These are phyloP conservation scores for Sugiyamaella americana DNA, from an alignment of 805 yeast species.

Conservation along the genomic window DNA sequence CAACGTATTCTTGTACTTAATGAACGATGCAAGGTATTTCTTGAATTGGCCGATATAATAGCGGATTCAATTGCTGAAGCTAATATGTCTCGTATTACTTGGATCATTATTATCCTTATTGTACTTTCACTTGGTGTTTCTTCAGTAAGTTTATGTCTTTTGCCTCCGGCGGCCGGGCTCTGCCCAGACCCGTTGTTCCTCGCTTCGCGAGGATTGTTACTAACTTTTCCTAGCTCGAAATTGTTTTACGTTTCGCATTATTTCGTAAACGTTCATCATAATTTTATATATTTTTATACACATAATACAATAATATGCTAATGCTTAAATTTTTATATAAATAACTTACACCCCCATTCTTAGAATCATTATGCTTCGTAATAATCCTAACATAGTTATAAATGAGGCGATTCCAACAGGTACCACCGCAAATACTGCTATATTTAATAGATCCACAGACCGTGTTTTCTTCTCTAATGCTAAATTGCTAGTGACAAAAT, in stretches of 20 bases:
- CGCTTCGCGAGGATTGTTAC: too few relatives aligned
- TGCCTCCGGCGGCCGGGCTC: too few relatives aligned
- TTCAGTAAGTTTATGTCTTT: slow-evolving; percentile 26
- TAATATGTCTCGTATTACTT: slow-evolving; percentile 85
- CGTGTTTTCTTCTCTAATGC: slow-evolving; percentile 44
- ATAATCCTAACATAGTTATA: slow-evolving; percentile 78
- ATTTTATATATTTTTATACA: too few relatives aligned
- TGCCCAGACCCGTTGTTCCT: too few relatives aligned
- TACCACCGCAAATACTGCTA: slow-evolving; percentile 95
- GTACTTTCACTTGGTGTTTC: slow-evolving; percentile 74
- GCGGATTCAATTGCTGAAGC: slow-evolving; percentile 92
- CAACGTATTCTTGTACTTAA: slow-evolving; percentile 90
- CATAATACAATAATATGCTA: too few relatives aligned
- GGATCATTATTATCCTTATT: slow-evolving; percentile 80
- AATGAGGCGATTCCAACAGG: slow-evolving; percentile 95
- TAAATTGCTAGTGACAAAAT: slow-evolving; percentile 69
- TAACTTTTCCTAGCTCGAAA: too few relatives aligned
- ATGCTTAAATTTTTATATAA: too few relatives aligned
- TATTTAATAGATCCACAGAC: slow-evolving; percentile 78
- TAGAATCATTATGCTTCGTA: slow-evolving; percentile 68
- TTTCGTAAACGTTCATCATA: not conserved
- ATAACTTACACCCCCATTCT: slow-evolving; percentile 50
- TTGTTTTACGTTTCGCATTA: not conserved
- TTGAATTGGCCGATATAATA: slow-evolving; percentile 87
- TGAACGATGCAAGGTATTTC: slow-evolving; percentile 87